phyloP scores from a whole-genome alignment of 2,329 filamentous ascomycete genomes.

The Podosphaera aphanis region DNA sequence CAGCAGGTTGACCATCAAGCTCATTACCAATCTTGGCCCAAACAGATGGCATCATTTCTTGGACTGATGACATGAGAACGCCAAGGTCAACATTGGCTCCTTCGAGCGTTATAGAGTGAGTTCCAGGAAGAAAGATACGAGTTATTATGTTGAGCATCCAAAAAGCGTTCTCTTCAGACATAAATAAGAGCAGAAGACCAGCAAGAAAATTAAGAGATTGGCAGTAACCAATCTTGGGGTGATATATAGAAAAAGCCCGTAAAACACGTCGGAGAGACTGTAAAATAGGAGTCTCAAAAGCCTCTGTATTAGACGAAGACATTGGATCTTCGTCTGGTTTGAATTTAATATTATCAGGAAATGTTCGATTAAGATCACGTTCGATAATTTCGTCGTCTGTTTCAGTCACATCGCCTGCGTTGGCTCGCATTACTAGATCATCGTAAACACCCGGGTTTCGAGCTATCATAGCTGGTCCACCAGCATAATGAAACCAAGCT shows the following conservation, averaged over 20 bases:
- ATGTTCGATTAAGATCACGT: conserved; percentile 77
- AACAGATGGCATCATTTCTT: conserved; percentile 57
- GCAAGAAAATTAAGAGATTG: conserved; percentile 91
- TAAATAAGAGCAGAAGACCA: conserved; percentile 69
- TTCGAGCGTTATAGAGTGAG: conserved; percentile 73
- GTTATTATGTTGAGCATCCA: conserved; percentile 88
- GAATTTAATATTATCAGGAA: conserved; percentile 82
- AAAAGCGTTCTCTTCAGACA: conserved; percentile 75
- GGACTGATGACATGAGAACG: conserved; percentile 70
- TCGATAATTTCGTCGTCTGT: conserved; percentile 79
- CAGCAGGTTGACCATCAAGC: conserved; percentile 24
- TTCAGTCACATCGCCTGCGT: conserved; percentile 35
- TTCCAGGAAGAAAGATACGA: conserved; percentile 66
- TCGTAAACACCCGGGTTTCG: conserved; percentile 60
- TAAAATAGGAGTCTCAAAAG: conserved; percentile 51
- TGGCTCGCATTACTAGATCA: conserved; percentile 37
- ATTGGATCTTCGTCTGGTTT: conserved; percentile 31
- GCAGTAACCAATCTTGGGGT: conserved; percentile 80
- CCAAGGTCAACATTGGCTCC: conserved; percentile 85
- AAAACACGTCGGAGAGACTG: conserved; percentile 63
- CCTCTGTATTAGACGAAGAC: conserved; percentile 14
- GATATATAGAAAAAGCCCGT: conserved; percentile 75
- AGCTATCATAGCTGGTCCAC: conserved; percentile 55
- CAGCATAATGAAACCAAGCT: conserved; percentile 92
- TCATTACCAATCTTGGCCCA: conserved; percentile 77